phyloP scores from a whole-genome alignment of 768 basidiomycete species.

The Boletus pseudo-olivaceus region DNA sequence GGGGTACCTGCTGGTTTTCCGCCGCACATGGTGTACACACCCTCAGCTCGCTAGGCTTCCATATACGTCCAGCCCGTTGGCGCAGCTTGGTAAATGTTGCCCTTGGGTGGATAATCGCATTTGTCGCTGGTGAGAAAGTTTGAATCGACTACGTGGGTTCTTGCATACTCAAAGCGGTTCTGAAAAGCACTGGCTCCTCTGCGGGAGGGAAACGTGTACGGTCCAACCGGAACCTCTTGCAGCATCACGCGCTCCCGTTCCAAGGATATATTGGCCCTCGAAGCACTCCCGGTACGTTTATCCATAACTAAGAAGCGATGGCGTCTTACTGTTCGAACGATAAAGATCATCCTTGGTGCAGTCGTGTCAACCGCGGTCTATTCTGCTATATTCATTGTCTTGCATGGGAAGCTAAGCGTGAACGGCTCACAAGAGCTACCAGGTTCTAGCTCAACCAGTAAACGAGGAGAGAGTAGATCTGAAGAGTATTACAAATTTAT shows the following conservation, averaged over 20 bases:
- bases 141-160: neutral
- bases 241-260: constrained; percentile 44
- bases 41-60: constrained; percentile 62
- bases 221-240: constrained; percentile 49
- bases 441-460: constrained; percentile 46
- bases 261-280: constrained; percentile 46
- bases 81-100: constrained; percentile 40
- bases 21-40: constrained; percentile 63
- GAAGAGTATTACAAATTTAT: constrained; percentile 62
- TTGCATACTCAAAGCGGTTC: neutral
- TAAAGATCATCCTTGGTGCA: constrained; percentile 57
- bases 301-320: neutral
- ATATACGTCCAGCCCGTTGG: constrained; percentile 47
- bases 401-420: constrained; percentile 54
- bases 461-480: constrained; percentile 39
- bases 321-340: constrained; percentile 2
- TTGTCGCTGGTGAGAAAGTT: constrained; percentile 46
- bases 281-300: constrained; percentile 56
- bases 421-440: constrained; percentile 50
- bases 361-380: constrained; percentile 55
- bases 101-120: constrained; percentile 54
- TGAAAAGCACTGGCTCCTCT: constrained; percentile 38
- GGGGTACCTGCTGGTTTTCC: constrained; percentile 62
- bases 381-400: constrained; percentile 56
- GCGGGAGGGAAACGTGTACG: constrained; percentile 44